Conservation (phyloP, 75 land plant species). For the Sequoia sempervirens region DNA sequence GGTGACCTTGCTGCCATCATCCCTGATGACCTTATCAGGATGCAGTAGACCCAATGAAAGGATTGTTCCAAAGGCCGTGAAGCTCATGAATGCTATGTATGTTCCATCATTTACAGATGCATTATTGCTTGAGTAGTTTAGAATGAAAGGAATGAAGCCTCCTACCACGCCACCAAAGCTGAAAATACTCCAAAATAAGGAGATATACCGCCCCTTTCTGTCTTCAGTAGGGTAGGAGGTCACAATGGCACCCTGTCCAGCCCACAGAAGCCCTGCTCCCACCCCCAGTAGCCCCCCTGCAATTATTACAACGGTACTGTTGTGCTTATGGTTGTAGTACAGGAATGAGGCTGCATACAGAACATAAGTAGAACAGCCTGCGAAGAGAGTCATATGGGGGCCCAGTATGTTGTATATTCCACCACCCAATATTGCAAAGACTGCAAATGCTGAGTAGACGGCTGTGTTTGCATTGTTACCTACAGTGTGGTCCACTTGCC, state of each 20-base stretch:
- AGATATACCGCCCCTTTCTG: slow-evolving; percentile 55
- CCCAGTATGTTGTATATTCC: slow-evolving; percentile 38
- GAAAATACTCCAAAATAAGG: slow-evolving; percentile 92
- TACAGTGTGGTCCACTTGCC: slow-evolving; percentile 22
- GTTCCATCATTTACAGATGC: slow-evolving; percentile 62
- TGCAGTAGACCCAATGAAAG: slow-evolving; percentile 55
- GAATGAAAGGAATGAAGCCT: slow-evolving; percentile 70
- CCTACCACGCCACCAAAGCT: slow-evolving; percentile 85
- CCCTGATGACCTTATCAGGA: not conserved
- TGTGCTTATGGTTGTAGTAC: slow-evolving; percentile 31
- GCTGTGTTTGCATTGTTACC: slow-evolving; percentile 38
- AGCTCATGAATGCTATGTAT: slow-evolving; percentile 80
- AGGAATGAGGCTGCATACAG: slow-evolving; percentile 41
- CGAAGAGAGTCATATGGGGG: slow-evolving; percentile 42
- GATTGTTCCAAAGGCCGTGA: slow-evolving; percentile 62
- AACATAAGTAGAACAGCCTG: slow-evolving; percentile 64
- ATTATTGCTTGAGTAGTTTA: slow-evolving; percentile 51
- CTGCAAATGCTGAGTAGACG: slow-evolving; percentile 34
- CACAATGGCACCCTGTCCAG: slow-evolving; percentile 44
- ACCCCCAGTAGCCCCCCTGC: slow-evolving; percentile 31
- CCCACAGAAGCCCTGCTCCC: slow-evolving; percentile 41
- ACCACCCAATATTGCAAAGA: slow-evolving; percentile 35
- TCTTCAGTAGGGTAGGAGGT: slow-evolving; percentile 27
- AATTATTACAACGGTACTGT: slow-evolving; percentile 19
- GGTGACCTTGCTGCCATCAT: not conserved